Evolutionary conservation across 768 basidiomycete species (phyloP), one percentile per base, ranked within the genome.

Genomic region (Hysterangium stoloniferum): DNA sequence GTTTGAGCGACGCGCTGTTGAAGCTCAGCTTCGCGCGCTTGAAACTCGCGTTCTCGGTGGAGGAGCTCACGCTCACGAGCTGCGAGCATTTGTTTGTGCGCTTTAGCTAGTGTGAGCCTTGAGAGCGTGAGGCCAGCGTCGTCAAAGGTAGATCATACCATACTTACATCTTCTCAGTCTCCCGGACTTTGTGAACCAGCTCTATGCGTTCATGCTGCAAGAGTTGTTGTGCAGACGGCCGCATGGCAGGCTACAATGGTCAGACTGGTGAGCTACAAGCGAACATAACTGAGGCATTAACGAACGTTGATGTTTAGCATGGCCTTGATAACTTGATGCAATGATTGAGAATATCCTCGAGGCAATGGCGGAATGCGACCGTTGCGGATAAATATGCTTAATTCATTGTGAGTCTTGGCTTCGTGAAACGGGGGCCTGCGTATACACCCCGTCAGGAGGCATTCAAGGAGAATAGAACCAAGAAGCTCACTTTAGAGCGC

Each of bases 301-400:
- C 75, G 57, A 59, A 91, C 90, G 59, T 90, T 90, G 12, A 90
- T 70, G 63, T 82, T 88, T 13, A 93, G 65, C 91, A 95, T 93
- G 0, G 85, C 76, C 61, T 85, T 90, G 59, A 94, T 91, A 52
- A 86, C 76, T n/a, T 71, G 71, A 4, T 76, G 72, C 13, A 93
- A 66, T 1, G 79, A 70, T 52, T 81, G 80, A 15, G 86, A 87
- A 63, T 94, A 95, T 6, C 84, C 82, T 56, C 81, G 75, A 0
- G 93, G 92, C 40, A 96, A 67, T 2, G 90, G 90, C 6, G 92
- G 93, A 64, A 95, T 88, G n/a, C 88, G 81, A 12, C 88, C 91
- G 55, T 86, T 90, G 58, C 87, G 74, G 62, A 96, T 87, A 52
- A 82, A 76, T 52, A 83, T 82, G 52, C 84, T 86, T 9, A 95